Evolutionary conservation across 352 stramenopile species (phyloP).

Genomic region (Pythium scleroteichum): DNA sequence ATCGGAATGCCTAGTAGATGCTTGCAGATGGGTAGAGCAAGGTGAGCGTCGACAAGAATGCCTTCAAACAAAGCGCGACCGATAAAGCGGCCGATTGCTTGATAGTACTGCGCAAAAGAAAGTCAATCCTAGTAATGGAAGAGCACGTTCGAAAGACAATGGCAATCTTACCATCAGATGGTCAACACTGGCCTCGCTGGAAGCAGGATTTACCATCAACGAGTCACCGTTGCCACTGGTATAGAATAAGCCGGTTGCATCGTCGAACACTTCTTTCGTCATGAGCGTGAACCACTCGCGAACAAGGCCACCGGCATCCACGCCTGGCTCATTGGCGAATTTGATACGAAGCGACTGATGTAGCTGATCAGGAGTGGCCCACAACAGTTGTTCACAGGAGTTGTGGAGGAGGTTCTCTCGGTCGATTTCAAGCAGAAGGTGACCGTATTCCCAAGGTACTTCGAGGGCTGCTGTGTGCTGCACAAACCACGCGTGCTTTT

Average conservation of each 20-base stretch:
- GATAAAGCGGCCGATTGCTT: slow-evolving; percentile 88
- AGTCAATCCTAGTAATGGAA: slow-evolving; percentile 2
- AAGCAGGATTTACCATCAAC: slow-evolving; percentile 86
- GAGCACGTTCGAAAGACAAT: slow-evolving; percentile 28
- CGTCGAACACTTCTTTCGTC: slow-evolving; percentile 89
- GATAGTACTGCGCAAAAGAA: slow-evolving; percentile 73
- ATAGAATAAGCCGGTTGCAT: slow-evolving; percentile 80
- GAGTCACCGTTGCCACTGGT: slow-evolving; percentile 71
- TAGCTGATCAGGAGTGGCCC: slow-evolving; percentile 79
- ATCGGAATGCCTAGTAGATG: slow-evolving; percentile 89
- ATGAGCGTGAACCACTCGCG: slow-evolving; percentile 92
- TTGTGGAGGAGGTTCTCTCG: slow-evolving; percentile 89
- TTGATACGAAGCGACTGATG: slow-evolving; percentile 89
- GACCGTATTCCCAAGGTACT: slow-evolving; percentile 86
- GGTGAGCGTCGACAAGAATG: slow-evolving; percentile 79
- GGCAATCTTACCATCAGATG: slow-evolving; percentile 63
- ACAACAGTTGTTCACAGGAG: slow-evolving; percentile 86
- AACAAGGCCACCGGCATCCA: slow-evolving; percentile 89
- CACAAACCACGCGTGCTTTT: slow-evolving; percentile 89
- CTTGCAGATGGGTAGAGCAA: slow-evolving; percentile 88
- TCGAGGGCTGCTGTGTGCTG: slow-evolving; percentile 85
- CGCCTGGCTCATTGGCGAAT: slow-evolving; percentile 90
- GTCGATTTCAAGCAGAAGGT: slow-evolving; percentile 85
- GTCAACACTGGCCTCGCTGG: slow-evolving; percentile 77
- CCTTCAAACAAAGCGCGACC: slow-evolving; percentile 88